Evolutionary conservation across 2,329 filamentous ascomycete species (phyloP), one percentile per base, ranked within the genome.

Genomic region (Cladosporium oxysporum): DNA sequence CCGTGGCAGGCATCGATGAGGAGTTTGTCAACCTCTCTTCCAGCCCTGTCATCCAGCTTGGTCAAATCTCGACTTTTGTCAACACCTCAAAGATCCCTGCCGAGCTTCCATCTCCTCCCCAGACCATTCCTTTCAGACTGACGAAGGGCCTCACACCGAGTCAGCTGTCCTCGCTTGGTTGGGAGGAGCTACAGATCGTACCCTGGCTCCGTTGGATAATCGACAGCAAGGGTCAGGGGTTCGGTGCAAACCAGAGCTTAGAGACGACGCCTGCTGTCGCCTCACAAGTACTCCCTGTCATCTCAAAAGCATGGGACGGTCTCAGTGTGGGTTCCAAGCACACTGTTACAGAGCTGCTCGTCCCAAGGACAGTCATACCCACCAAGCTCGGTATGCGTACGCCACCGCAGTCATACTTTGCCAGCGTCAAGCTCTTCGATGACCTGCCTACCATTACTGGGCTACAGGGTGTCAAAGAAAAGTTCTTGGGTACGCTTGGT

Each of bases 251-350:
- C 1, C 85, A 92, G 71, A 89, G 91, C 75, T 81, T 98, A 8
- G 91, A 89, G 0, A 85, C 84, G 63, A 90, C 88, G 0, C 79
- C 91, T 26, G 85, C 87, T 21, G 96, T 98, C 75, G 88, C 94
- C 8, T 83, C 87, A 0, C 89, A 91, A 69, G 85, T 97, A 11
- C 83, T 99, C 35, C 87, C 87, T 1, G 86, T 97, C 0, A 75
- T 97, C 23, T 96, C 94, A 1, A 97, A 94, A 75, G 89, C 90
- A 70, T 99, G 93, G 92, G 94, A 98, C 58, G 85, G 85, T n/a
- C 79, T 96, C 18, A 90, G 87, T 68, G 82, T 82, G 53, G 81
- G 81, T 2, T 88, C 89, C 2, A 95, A 90, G 76, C 82, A 84
- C 21, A 86, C 85, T 0, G 83, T 96, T 4, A 80, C 86, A 8